Evolutionary conservation across 345 rosid genomes (phyloP).

Genomic region (Gossypium herbaceum): DNA sequence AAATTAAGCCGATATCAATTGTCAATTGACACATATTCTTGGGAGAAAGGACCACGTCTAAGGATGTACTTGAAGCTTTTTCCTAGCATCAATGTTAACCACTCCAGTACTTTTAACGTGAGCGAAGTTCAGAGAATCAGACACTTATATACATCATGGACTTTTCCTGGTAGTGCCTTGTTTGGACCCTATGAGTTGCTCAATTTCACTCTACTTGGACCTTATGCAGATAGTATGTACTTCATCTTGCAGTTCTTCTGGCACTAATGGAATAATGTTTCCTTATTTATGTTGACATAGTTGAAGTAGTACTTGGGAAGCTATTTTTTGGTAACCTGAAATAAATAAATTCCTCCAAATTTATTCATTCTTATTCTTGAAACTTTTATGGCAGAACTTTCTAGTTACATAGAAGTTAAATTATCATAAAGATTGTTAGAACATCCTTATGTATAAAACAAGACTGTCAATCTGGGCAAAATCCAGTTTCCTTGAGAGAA

Average conservation of each 20-base stretch:
- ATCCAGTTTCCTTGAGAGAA: neutral
- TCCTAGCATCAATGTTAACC: slow-evolving; percentile 25
- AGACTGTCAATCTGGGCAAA: neutral
- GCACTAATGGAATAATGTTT: neutral
- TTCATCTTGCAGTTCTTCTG: slow-evolving; percentile 2
- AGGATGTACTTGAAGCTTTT: slow-evolving; percentile 58
- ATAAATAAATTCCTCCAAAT: neutral
- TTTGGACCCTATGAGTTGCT: slow-evolving; percentile 94
- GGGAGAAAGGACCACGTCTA: slow-evolving; percentile 67
- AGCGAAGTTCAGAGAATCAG: slow-evolving; percentile 66
- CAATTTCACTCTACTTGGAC: slow-evolving; percentile 78
- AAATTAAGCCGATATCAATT: slow-evolving; percentile 55
- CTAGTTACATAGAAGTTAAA: neutral
- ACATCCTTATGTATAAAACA: neutral
- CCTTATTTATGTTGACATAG: neutral
- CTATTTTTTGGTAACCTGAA: neutral
- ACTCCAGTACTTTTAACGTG: slow-evolving; percentile 38
- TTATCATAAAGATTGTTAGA: slow-evolving; percentile 1
- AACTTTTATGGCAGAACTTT: neutral
- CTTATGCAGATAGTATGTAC: slow-evolving; percentile 59
- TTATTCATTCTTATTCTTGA: neutral
- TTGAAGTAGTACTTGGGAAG: neutral
- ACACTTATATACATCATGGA: slow-evolving; percentile 55
- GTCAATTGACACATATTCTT: slow-evolving; percentile 44
- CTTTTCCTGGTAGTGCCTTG: slow-evolving; percentile 43